These are phyloP conservation scores for Sarocladiaceae sp. DNA, from an alignment of 2,329 filamentous ascomycete species.

Conservation along the genomic window DNA sequence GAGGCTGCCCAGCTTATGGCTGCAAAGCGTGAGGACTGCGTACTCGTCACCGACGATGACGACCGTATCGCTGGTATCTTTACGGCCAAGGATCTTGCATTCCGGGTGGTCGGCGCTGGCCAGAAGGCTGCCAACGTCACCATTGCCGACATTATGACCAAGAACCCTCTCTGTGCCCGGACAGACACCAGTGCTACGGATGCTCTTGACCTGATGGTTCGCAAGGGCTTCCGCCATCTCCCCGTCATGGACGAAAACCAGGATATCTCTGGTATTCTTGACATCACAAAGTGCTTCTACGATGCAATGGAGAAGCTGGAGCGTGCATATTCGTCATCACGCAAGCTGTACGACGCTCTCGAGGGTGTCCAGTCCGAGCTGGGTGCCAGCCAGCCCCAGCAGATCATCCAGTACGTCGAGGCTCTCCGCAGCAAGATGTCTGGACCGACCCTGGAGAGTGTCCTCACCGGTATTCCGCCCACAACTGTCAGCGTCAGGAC, in stretches of 20 bases:
- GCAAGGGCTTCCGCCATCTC: constrained; percentile 94
- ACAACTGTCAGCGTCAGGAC: constrained; percentile 94
- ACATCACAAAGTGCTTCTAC: constrained; percentile 99
- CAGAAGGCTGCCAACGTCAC: constrained; percentile 84
- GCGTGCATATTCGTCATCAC: constrained; percentile 94
- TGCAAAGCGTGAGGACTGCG: constrained; percentile 95
- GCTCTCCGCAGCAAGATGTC: constrained; percentile 95
- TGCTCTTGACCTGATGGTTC: constrained; percentile 94
- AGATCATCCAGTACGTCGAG: constrained; percentile 98
- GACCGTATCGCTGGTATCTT: constrained; percentile 98
- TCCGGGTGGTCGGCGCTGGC: constrained; percentile 87
- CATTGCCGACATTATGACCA: constrained; percentile 99
- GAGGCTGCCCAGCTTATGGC: constrained; percentile 99
- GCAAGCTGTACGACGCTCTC: constrained; percentile 93
- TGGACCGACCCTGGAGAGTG: constrained; percentile 89
- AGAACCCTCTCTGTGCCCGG: constrained; percentile 94
- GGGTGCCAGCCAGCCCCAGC: constrained; percentile 90
- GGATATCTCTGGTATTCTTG: constrained; percentile 94
- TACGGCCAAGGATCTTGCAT: constrained; percentile 96
- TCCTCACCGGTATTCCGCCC: constrained; percentile 84
- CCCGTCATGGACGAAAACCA: constrained; percentile 99
- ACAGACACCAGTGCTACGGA: constrained; percentile 98
- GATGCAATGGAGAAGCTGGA: constrained; percentile 99
- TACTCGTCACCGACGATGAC: constrained; percentile 94
- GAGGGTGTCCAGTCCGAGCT: constrained; percentile 97